phyloP scores from a whole-genome alignment of 2,329 filamentous ascomycete genomes.

The Alternaria arborescens region DNA sequence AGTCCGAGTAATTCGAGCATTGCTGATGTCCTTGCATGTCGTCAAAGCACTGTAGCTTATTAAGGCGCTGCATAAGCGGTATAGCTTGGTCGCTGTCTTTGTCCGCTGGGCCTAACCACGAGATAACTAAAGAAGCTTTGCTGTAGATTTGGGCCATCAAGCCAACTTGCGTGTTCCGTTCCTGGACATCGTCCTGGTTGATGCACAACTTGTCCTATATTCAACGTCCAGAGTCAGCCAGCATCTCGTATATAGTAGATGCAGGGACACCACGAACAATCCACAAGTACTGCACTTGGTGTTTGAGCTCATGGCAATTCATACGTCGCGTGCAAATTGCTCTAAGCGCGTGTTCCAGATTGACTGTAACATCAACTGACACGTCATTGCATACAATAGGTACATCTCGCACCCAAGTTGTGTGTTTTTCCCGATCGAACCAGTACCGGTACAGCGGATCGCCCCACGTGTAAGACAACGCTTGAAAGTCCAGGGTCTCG shows the following conservation, averaged over 20 bases:
- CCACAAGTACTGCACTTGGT: neutral
- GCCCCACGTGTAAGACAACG: conserved; percentile 19
- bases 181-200: conserved; percentile 16
- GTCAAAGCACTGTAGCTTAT: neutral
- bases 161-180: conserved; percentile 18
- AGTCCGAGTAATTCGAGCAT: neutral
- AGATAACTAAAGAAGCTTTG: conserved; percentile 5
- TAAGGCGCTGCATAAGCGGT: conserved; percentile 2
- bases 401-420: neutral
- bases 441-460: conserved; percentile 6
- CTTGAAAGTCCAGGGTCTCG: conserved; percentile 2
- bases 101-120: conserved; percentile 23
- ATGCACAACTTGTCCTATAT: conserved; percentile 21
- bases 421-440: neutral
- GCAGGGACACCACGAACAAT: neutral
- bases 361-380: conserved; percentile 3
- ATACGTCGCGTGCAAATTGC: neutral
- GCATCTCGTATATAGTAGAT: neutral
- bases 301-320: neutral
- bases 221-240: neutral
- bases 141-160: conserved; percentile 21
- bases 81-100: conserved; percentile 2
- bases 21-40: neutral
- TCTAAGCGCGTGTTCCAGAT: neutral
- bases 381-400: conserved; percentile 4